A percentile compares a stretch with the other conserved stretches of the same genome.
phyloP scores from a whole-genome alignment of 2,329 filamentous ascomycete species.

The Akanthomyces dipterigenus region DNA sequence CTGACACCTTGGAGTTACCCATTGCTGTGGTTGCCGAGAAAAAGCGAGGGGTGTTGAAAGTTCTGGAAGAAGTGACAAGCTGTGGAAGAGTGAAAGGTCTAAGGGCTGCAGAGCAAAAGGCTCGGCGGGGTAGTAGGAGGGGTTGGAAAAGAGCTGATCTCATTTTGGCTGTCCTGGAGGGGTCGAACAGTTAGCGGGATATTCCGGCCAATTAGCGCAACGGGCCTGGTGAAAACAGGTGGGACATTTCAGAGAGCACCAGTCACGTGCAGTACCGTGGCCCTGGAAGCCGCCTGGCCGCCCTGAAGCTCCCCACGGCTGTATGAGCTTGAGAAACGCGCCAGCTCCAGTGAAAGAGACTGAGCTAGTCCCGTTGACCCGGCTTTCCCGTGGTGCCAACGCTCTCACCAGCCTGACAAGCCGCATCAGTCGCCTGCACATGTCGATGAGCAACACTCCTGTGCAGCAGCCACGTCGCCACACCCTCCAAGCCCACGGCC shows the following conservation, averaged over 20 bases:
- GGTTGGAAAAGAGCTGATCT: conserved; percentile 38
- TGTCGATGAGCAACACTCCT: background rate
- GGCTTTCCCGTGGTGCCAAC: conserved; percentile 2
- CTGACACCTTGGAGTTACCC: conserved; percentile 61
- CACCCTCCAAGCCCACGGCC: background rate
- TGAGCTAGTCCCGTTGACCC: background rate
- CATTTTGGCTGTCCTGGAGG: conserved; percentile 37
- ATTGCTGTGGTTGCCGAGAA: conserved; percentile 64
- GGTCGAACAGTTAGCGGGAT: conserved; percentile 33
- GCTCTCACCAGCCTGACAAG: background rate
- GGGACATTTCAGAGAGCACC: conserved; percentile 13
- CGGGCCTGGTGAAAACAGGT: background rate
- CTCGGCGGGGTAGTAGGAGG: conserved; percentile 39
- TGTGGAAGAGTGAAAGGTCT: conserved; percentile 36
- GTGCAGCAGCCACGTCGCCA: background rate
- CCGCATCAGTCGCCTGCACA: background rate
- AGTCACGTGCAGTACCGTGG: conserved; percentile 24
- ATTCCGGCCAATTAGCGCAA: conserved; percentile 15
- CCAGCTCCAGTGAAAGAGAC: background rate
- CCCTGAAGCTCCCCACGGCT: conserved; percentile 1
- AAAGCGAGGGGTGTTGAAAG: conserved; percentile 34
- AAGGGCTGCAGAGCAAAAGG: conserved; percentile 31
- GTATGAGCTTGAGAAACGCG: background rate
- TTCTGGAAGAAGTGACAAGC: conserved; percentile 35
- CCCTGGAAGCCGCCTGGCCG: background rate